A percentile compares a stretch with the other conserved stretches of the same genome.
Evolutionary conservation across 2,329 filamentous ascomycete genomes (phyloP).

Genomic region (Aspergillus pseudonomiae): DNA sequence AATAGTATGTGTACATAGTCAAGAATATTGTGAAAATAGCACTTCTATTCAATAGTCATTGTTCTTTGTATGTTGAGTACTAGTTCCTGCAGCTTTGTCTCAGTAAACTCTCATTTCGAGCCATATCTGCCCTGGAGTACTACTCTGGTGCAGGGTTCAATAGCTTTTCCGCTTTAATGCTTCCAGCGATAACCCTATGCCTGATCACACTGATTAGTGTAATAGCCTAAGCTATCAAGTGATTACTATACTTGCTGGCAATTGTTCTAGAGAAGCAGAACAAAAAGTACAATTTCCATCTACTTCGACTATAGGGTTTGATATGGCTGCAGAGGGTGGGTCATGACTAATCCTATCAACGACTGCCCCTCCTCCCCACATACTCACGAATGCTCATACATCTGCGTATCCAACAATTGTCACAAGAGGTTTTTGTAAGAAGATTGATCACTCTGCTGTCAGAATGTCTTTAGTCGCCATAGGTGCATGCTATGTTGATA

Average conservation of each 20-base stretch:
- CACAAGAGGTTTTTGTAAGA: background rate
- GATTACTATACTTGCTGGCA: background rate
- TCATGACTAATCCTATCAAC: conserved; percentile 28
- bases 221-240: background rate
- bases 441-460: background rate
- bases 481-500: conserved; percentile 72
- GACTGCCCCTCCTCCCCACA: conserved; percentile 2
- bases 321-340: conserved; percentile 11
- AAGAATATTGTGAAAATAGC: background rate
- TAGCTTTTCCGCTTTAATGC: background rate
- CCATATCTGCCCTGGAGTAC: background rate
- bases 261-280: background rate
- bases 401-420: background rate
- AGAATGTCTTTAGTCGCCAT: conserved; percentile 63
- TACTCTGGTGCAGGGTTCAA: background rate
- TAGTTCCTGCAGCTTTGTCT: too few species aligned
- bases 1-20: background rate
- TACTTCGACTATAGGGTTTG: background rate
- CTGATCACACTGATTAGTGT: background rate
- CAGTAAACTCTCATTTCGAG: background rate
- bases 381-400: background rate
- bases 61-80: too few species aligned
- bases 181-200: background rate
- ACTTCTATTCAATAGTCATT: background rate
- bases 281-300: too few species aligned